Evolutionary conservation across 495 filamentous ascomycete genomes (phyloP).

Genomic region (Trichoderma reesei): DNA sequence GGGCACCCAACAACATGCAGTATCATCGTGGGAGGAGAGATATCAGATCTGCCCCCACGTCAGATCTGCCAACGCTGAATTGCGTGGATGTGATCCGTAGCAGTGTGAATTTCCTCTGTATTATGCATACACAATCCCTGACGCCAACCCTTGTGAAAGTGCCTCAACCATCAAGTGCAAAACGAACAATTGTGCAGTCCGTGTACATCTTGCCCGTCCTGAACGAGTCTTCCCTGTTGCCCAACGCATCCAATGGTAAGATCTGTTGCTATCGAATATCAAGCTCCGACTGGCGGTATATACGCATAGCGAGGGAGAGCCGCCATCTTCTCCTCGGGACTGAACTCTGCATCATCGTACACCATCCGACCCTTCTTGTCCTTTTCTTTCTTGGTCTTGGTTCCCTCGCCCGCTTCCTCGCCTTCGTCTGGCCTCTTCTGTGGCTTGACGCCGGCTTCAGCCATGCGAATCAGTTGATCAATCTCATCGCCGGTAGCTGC

Average conservation of each 20-base stretch:
- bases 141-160: slow-evolving; percentile 5
- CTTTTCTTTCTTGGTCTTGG: slow-evolving; percentile 62
- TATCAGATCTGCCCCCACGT: not conserved
- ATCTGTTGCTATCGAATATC: not conserved
- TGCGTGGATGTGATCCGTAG: not conserved
- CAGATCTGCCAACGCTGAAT: not conserved
- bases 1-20: not conserved
- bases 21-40: not conserved
- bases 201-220: not conserved
- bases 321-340: slow-evolving; percentile 84
- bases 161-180: not conserved
- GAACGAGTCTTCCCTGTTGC: not conserved
- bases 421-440: slow-evolving; percentile 36
- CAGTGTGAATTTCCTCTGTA: not conserved
- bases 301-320: slow-evolving; percentile 60
- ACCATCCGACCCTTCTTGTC: slow-evolving; percentile 61
- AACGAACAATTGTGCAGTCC: not conserved
- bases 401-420: slow-evolving; percentile 26
- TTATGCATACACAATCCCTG: not conserved
- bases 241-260: not conserved
- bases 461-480: slow-evolving; percentile 49
- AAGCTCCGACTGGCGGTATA: not conserved
- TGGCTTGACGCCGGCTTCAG: slow-evolving; percentile 46
- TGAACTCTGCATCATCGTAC: slow-evolving; percentile 66
- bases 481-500: slow-evolving; percentile 37